phyloP scores from a whole-genome alignment of 2,329 filamentous ascomycete species.

The Penicillium sp. region DNA sequence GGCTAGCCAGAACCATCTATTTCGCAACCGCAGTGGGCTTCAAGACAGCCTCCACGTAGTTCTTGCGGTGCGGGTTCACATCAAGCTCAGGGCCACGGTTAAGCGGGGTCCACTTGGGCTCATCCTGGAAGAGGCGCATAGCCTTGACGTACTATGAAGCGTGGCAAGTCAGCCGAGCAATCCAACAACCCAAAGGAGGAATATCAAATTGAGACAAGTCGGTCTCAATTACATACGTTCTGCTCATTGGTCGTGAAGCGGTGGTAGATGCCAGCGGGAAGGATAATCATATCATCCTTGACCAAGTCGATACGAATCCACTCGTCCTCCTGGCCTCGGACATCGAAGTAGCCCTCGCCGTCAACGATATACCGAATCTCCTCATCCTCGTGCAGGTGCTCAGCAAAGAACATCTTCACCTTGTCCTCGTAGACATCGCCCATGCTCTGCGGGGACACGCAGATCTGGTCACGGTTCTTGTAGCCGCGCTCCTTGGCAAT shows the following conservation, averaged over 20 bases:
- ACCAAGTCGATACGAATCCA: conserved; percentile 87
- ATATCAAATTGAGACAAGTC: neutral
- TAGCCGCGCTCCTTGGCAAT: conserved; percentile 77
- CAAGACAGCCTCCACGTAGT: conserved; percentile 62
- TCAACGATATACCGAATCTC: conserved; percentile 94
- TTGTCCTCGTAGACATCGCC: conserved; percentile 88
- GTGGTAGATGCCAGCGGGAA: conserved; percentile 95
- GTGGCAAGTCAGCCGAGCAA: conserved; percentile 2
- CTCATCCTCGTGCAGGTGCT: conserved; percentile 97
- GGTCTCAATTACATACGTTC: conserved; percentile 65
- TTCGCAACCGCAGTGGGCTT: conserved; percentile 29
- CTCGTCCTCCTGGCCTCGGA: conserved; percentile 75
- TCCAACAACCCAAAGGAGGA: neutral
- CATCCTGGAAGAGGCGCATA: conserved; percentile 96
- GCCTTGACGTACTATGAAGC: conserved; percentile 79
- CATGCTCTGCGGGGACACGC: conserved; percentile 82
- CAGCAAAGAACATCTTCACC: conserved; percentile 89
- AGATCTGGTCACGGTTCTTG: conserved; percentile 93
- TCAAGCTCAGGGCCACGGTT: conserved; percentile 80
- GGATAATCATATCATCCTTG: conserved; percentile 87
- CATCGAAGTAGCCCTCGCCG: conserved; percentile 90
- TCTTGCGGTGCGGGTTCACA: conserved; percentile 72
- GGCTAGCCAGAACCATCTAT: conserved; percentile 18
- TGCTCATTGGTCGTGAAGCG: conserved; percentile 91
- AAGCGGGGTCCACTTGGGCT: conserved; percentile 96